phyloP scores from a whole-genome alignment of 2,329 filamentous ascomycete species.

The Colletotrichum caudatum region DNA sequence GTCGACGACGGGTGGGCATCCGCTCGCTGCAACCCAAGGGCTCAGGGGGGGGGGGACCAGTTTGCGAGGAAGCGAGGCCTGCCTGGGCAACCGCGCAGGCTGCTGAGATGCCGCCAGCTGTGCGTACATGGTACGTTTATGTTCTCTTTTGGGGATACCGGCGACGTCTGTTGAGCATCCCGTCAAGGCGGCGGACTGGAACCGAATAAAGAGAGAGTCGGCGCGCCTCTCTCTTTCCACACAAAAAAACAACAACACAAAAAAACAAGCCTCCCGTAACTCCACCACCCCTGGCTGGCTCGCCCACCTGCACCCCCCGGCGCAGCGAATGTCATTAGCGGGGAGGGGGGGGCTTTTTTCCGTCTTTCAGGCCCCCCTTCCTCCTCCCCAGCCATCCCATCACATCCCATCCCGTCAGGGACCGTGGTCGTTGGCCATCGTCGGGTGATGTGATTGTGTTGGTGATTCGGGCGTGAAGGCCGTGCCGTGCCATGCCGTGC shows the following conservation, averaged over 20 bases:
- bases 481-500: neutral
- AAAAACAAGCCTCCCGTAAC: neutral
- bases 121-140: too few species aligned
- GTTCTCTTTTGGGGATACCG: too few species aligned
- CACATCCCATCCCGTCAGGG: neutral
- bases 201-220: neutral
- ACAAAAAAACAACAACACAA: too few species aligned
- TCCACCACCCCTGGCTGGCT: too few species aligned
- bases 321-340: neutral
- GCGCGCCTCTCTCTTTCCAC: neutral
- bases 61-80: too few species aligned
- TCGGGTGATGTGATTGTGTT: constrained; percentile 2
- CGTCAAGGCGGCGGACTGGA: neutral
- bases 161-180: neutral
- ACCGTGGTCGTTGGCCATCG: constrained; percentile 19
- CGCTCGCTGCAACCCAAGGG: constrained; percentile 15
- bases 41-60: too few species aligned
- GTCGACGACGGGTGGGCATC: constrained; percentile 31
- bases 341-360: constrained; percentile 5
- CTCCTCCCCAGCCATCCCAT: neutral
- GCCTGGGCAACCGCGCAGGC: too few species aligned
- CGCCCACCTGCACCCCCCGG: neutral
- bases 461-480: neutral
- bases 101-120: neutral
- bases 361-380: neutral